These are phyloP conservation scores for Daldinia loculata DNA, from an alignment of 495 filamentous ascomycete species.

Conservation along the genomic window DNA sequence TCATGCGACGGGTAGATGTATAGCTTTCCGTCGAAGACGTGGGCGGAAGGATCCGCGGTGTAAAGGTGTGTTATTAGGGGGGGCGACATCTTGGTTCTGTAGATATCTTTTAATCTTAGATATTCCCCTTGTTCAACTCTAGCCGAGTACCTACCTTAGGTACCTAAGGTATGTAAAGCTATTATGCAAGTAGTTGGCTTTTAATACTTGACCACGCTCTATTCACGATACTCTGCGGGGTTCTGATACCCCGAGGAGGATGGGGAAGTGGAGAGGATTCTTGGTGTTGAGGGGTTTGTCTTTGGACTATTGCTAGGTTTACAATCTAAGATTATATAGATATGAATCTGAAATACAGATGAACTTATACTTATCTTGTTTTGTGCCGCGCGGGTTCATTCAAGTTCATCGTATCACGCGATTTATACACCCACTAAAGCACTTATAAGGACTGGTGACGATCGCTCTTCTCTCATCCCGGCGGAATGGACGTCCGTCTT, in stretches of 20 bases:
- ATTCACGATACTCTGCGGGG: constrained; percentile 10
- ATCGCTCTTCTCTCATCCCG: constrained; percentile 28
- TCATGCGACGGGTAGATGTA: constrained; percentile 76
- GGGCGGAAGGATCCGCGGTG: constrained; percentile 74
- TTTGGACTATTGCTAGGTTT: background rate
- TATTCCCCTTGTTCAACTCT: background rate
- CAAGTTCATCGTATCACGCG: constrained; percentile 21
- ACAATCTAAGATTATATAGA: constrained; percentile 5
- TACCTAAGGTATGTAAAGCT: background rate
- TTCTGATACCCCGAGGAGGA: constrained; percentile 19
- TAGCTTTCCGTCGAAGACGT: constrained; percentile 68
- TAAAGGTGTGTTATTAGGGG: constrained; percentile 72
- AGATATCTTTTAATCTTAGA: background rate
- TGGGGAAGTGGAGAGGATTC: constrained; percentile 37
- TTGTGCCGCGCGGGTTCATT: background rate
- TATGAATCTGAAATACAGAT: constrained; percentile 3
- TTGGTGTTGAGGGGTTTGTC: constrained; percentile 40
- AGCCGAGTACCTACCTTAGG: too few species aligned
- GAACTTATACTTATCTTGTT: constrained; percentile 6
- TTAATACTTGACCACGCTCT: background rate
- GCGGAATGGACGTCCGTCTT: constrained; percentile 41
- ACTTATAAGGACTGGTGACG: background rate
- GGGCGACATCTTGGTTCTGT: constrained; percentile 48
- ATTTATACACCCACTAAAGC: constrained; percentile 8
- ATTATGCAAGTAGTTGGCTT: background rate